These are phyloP conservation scores for Auricularia heimuer DNA, from an alignment of 768 basidiomycete species.

Conservation along the genomic window DNA sequence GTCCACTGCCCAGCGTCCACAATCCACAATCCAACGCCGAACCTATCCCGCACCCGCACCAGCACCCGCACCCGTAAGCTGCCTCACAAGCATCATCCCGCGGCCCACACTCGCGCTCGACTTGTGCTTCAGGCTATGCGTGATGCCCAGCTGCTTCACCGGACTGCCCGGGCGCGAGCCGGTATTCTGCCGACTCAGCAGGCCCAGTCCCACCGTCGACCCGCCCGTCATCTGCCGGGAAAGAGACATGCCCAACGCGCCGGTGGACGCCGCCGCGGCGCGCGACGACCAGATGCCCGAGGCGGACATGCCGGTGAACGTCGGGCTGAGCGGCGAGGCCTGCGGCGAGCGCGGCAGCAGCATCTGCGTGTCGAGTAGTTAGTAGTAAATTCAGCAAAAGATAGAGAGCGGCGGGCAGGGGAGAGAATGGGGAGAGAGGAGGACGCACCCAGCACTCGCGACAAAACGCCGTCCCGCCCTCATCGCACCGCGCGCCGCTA, in stretches of 20 bases:
- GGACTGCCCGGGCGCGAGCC: constrained; percentile 35
- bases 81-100: constrained; percentile 66
- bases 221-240: constrained; percentile 22
- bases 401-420: no score
- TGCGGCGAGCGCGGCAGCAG: constrained; percentile 38
- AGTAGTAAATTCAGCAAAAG: constrained; percentile 1
- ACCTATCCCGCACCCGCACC: no score
- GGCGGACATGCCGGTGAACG: constrained; percentile 54
- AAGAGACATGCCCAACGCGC: constrained; percentile 22
- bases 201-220: background rate
- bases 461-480: constrained; percentile 68
- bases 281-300: constrained; percentile 6
- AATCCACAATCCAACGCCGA: no score
- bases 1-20: no score
- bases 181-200: background rate
- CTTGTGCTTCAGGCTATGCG: constrained; percentile 43
- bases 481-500: constrained; percentile 68
- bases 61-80: constrained; percentile 45
- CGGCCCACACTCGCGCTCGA: constrained; percentile 71
- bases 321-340: constrained; percentile 55
- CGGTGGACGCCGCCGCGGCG: background rate
- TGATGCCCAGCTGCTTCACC: constrained; percentile 42
- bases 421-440: no score
- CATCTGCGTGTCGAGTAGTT: constrained; percentile 5
- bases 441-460: constrained; percentile 66